Conservation (phyloP, 345 rosid genomes). For the Carallia pectinifolia region DNA sequence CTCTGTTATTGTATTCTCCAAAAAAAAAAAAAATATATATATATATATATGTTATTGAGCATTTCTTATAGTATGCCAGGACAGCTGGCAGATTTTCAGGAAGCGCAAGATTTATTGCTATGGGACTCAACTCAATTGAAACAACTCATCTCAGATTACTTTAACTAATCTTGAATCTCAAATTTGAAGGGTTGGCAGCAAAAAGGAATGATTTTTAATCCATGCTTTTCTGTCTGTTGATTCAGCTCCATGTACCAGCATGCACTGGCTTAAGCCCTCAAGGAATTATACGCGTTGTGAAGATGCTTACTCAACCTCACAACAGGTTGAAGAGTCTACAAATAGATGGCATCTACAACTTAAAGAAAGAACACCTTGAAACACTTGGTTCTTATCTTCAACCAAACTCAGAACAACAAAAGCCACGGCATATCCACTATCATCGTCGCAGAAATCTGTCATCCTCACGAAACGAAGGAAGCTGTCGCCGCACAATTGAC, state of each 20-base stretch:
- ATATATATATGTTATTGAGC: no score
- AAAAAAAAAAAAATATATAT: no score
- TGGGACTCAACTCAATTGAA: no score
- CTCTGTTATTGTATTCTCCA: no score
- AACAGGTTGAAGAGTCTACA: slow-evolving; percentile 36
- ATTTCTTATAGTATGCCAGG: no score
- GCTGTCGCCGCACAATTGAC: slow-evolving; percentile 29
- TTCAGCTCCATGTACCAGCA: slow-evolving; percentile 57
- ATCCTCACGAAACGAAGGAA: background rate
- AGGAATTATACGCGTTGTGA: slow-evolving; percentile 61
- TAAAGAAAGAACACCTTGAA: slow-evolving; percentile 51
- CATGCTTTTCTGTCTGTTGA: background rate
- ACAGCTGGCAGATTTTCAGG: no score
- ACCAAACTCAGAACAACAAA: slow-evolving; percentile 5
- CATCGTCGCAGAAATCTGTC: slow-evolving; percentile 17
- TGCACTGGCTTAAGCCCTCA: slow-evolving; percentile 65
- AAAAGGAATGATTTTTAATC: background rate
- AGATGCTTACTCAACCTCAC: slow-evolving; percentile 36
- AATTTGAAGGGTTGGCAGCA: no score
- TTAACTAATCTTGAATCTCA: no score
- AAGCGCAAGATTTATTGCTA: no score
- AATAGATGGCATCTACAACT: slow-evolving; percentile 50
- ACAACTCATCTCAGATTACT: no score
- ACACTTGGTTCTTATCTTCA: slow-evolving; percentile 36
- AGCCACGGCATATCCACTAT: slow-evolving; percentile 20